Percentiles rank a stretch among this genome's conserved stretches.
Evolutionary conservation across 2,329 filamentous ascomycete genomes (phyloP).

Genomic region (Monosporascus sp.): DNA sequence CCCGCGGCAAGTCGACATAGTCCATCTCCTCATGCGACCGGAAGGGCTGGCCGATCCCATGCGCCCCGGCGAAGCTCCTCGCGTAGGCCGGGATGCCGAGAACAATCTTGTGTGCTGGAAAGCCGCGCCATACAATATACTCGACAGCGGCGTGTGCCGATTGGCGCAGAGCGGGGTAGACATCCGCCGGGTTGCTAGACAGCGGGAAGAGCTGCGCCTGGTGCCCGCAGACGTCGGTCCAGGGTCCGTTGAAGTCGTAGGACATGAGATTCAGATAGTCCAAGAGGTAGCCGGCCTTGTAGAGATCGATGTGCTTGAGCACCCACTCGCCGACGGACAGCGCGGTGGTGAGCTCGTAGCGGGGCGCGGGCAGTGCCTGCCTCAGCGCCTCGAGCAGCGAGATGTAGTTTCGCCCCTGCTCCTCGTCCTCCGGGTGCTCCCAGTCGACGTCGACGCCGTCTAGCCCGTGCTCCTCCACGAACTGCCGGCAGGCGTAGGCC

Average conservation of each 20-base stretch:
- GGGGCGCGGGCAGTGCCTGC: slow-evolving; percentile 45
- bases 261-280: slow-evolving; percentile 64
- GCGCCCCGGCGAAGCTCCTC: slow-evolving; percentile 52
- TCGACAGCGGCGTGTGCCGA: slow-evolving; percentile 53
- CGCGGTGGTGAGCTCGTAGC: slow-evolving; percentile 55
- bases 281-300: slow-evolving; percentile 43
- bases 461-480: slow-evolving; percentile 52
- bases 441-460: slow-evolving; percentile 67
- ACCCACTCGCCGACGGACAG: slow-evolving; percentile 60
- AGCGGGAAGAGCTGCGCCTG: slow-evolving; percentile 57
- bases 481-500: slow-evolving; percentile 44
- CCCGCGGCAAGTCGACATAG: slow-evolving; percentile 54
- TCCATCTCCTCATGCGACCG: slow-evolving; percentile 49
- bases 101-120: slow-evolving; percentile 53
- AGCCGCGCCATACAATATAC: slow-evolving; percentile 47
- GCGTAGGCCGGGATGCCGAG: slow-evolving; percentile 61
- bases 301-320: slow-evolving; percentile 54
- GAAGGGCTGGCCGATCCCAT: slow-evolving; percentile 48
- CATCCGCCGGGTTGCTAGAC: slow-evolving; percentile 10
- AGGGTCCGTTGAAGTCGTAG: slow-evolving; percentile 63
- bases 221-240: slow-evolving; percentile 56
- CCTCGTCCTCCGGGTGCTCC: slow-evolving; percentile 55
- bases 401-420: slow-evolving; percentile 54
- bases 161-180: slow-evolving; percentile 23
- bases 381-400: slow-evolving; percentile 51